These are phyloP conservation scores for Colletotrichum sp. DNA, from an alignment of 2,329 filamentous ascomycete genomes.

Conservation along the genomic window DNA sequence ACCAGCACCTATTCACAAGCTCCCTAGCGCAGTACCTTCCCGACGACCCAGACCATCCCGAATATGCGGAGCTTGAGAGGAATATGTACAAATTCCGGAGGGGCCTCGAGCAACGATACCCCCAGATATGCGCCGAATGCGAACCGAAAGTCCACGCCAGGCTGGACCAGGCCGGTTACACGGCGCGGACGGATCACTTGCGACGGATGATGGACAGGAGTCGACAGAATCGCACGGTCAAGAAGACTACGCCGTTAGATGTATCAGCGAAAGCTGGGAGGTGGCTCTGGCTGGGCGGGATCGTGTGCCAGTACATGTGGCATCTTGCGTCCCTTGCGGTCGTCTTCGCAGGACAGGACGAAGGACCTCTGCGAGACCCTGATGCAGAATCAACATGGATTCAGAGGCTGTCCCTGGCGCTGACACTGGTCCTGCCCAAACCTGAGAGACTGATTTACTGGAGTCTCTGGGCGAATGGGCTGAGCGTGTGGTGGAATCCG, in stretches of 20 bases:
- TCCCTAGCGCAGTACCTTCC: constrained; percentile 82
- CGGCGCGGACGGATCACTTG: constrained; percentile 82
- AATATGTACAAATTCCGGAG: constrained; percentile 73
- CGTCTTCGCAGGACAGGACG: constrained; percentile 5
- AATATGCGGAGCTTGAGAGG: constrained; percentile 72
- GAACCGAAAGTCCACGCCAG: constrained; percentile 74
- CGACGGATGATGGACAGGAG: constrained; percentile 76
- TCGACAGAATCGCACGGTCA: constrained; percentile 47
- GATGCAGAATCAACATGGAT: constrained; percentile 3
- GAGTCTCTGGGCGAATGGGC: constrained; percentile 52
- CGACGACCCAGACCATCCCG: constrained; percentile 66
- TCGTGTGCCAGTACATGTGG: constrained; percentile 55
- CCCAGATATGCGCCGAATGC: constrained; percentile 85
- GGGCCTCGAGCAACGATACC: constrained; percentile 81
- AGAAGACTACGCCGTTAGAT: constrained; percentile 46
- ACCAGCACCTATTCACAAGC: constrained; percentile 82
- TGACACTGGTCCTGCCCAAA: constrained; percentile 37
- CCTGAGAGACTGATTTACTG: constrained; percentile 47
- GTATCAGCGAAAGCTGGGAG: constrained; percentile 45
- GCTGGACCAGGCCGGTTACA: constrained; percentile 76
- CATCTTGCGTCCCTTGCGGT: constrained; percentile 42
- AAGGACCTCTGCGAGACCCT: constrained; percentile 16
- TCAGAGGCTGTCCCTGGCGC: constrained; percentile 13
- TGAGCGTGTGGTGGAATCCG: constrained; percentile 73
- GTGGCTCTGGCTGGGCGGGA: constrained; percentile 54